Evolutionary conservation across 2,329 filamentous ascomycete genomes (phyloP), one percentile per base, ranked within the genome.

Genomic region (Colletotrichum sidae): DNA sequence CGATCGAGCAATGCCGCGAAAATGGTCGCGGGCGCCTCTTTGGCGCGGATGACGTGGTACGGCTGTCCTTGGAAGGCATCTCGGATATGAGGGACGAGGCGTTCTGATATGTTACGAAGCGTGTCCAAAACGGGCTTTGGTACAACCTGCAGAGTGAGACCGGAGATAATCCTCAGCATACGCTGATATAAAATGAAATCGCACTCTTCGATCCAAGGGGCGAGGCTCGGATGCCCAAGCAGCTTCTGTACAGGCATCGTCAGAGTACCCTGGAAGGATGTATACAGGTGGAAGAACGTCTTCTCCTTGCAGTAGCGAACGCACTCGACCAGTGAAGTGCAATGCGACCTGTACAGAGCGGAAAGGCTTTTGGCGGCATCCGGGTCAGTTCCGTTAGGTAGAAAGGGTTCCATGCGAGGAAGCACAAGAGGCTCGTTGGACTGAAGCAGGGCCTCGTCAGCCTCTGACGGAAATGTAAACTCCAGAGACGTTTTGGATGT

Each of bases 241-340:
- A 99, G 81, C 77, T 96, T 97, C 77, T 97, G 94, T 3, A 98
- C 95, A 6, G 96, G 96, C 78, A 97, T 96, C 1, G 96, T 99
- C 72, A 99, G 86, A 2, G 94, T 98, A 60, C 96, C 96, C 73
- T 97, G 93, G 76, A 99, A 98, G 1, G 95, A 96, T 6, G 92
- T 94, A 76, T 96, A 97, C 13, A 97, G 87, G 70, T 96, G 93
- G 76, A 97, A 97, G 76, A 99, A 97, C 7, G 94, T 95, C 80
- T 97, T 97, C 77, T 97, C 93, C 74, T 96, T 96, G 84, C 95
- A 97, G 77, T 93, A 98, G 37, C 96, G 92, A 67, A 99, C 94
- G 71, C 93, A 95, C 78, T 99, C 96, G 38, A 99, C 92, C 6
- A 99, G 86, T 1, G 94, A 97, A 12, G 96, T 97, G 76, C 94